A percentile compares a stretch with the other conserved stretches of the same genome.
These are phyloP conservation scores for Candida insectalens DNA, from an alignment of 805 yeast genomes.

Conservation along the genomic window DNA sequence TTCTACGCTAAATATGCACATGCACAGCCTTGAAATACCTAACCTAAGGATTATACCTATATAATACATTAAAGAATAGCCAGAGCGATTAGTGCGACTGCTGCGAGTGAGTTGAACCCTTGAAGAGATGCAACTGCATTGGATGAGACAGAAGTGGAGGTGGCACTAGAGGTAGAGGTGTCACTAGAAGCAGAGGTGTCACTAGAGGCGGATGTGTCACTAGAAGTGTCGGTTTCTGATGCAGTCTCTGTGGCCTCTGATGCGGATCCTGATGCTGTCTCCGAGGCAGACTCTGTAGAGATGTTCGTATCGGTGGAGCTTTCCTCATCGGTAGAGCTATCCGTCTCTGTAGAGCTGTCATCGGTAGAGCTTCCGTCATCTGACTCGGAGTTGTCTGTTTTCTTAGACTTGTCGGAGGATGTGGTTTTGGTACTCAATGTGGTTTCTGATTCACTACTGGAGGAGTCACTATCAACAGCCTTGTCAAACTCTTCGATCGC, in stretches of 20 bases:
- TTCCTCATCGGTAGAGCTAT: no score
- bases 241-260: not conserved
- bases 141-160: constrained; percentile 10
- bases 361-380: no score
- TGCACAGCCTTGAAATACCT: no score
- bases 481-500: constrained; percentile 35
- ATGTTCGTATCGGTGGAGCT: no score
- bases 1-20: no score
- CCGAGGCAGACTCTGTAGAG: no score
- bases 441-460: not conserved
- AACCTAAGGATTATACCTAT: no score
- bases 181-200: constrained; percentile 3
- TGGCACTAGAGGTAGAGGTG: constrained; percentile 4
- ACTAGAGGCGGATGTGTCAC: constrained; percentile 1
- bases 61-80: not conserved
- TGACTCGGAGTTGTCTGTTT: no score
- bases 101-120: not conserved
- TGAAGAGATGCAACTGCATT: constrained; percentile 1
- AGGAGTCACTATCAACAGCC: constrained; percentile 16
- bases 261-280: no score
- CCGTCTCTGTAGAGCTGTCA: no score
- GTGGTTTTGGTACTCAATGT: not conserved
- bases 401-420: no score
- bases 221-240: not conserved
- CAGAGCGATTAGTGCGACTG: not conserved